Percentiles rank a stretch among this genome's conserved stretches.
phyloP scores from a whole-genome alignment of 257 asterid genomes.

The Solanum sitiens region DNA sequence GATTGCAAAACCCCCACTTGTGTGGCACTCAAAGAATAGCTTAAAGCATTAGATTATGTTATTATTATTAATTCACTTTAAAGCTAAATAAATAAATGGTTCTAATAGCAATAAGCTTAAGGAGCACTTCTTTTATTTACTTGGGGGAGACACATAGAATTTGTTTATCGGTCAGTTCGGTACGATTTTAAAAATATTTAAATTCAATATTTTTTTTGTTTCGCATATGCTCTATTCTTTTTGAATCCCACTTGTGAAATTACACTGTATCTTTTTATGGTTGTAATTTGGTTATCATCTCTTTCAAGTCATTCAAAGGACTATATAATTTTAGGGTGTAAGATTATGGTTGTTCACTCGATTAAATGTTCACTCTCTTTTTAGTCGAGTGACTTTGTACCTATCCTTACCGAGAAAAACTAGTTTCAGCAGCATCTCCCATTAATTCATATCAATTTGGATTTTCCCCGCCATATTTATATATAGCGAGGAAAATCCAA shows the following conservation, averaged over 20 bases:
- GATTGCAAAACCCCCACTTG: conserved; percentile 8
- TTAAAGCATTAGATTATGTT: neutral
- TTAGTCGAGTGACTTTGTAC: neutral
- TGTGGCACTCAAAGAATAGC: neutral
- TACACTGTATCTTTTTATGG: neutral
- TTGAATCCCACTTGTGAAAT: neutral
- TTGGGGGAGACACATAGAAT: neutral
- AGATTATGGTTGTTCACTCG: neutral
- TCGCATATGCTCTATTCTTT: neutral
- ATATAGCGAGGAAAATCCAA: neutral
- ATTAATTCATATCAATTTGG: neutral
- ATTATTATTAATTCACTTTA: neutral
- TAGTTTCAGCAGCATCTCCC: neutral
- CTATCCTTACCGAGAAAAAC: neutral
- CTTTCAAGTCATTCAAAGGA: neutral
- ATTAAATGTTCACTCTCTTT: neutral
- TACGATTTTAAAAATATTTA: neutral
- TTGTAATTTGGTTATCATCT: neutral
- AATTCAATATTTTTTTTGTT: neutral
- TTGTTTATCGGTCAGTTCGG: neutral
- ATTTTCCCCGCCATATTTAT: neutral
- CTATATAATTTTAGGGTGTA: neutral
- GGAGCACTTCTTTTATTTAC: neutral
- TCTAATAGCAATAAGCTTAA: conserved; percentile 1
- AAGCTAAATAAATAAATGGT: neutral